phyloP scores from a whole-genome alignment of 2,329 filamentous ascomycete species.

The Ophiocordyceps sinensis region DNA sequence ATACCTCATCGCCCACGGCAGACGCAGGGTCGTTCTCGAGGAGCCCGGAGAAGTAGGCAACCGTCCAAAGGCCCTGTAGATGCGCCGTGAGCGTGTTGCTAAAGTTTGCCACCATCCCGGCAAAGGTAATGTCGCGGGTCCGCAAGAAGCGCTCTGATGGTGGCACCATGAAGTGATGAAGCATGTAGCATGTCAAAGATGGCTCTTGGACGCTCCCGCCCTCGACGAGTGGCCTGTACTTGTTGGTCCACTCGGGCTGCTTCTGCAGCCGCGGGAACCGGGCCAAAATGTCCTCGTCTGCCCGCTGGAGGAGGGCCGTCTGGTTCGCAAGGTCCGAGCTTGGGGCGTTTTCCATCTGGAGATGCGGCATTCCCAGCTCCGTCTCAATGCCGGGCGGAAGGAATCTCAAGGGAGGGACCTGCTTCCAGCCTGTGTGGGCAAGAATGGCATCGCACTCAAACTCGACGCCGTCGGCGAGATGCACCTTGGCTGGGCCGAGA shows the following conservation, averaged over 20 bases:
- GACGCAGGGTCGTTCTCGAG: conserved; percentile 9
- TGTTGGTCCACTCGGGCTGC: conserved; percentile 33
- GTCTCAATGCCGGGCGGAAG: conserved; percentile 28
- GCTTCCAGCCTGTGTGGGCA: conserved; percentile 46
- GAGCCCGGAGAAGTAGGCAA: conserved; percentile 40
- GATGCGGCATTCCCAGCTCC: conserved; percentile 34
- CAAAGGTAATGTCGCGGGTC: conserved; percentile 27
- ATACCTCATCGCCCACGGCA: conserved; percentile 6
- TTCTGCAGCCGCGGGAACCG: conserved; percentile 37
- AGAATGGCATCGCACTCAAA: conserved; percentile 36
- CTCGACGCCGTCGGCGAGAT: conserved; percentile 32
- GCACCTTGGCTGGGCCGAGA: conserved; percentile 29
- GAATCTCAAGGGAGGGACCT: conserved; percentile 36
- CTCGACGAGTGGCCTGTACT: conserved; percentile 25
- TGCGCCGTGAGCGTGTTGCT: conserved; percentile 26
- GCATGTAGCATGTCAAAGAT: conserved; percentile 20
- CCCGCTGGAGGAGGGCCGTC: conserved; percentile 20
- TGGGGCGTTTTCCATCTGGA: conserved; percentile 6
- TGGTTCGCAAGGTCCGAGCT: conserved; percentile 18
- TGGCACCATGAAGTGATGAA: conserved; percentile 33
- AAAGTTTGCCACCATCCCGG: conserved; percentile 28
- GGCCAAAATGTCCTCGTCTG: conserved; percentile 38
- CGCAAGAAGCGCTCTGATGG: conserved; percentile 20
- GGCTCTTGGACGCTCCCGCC: conserved; percentile 19
- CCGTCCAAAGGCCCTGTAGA: conserved; percentile 45